phyloP scores from a whole-genome alignment of 2,329 filamentous ascomycete species.

The Aschersonia sp. region DNA sequence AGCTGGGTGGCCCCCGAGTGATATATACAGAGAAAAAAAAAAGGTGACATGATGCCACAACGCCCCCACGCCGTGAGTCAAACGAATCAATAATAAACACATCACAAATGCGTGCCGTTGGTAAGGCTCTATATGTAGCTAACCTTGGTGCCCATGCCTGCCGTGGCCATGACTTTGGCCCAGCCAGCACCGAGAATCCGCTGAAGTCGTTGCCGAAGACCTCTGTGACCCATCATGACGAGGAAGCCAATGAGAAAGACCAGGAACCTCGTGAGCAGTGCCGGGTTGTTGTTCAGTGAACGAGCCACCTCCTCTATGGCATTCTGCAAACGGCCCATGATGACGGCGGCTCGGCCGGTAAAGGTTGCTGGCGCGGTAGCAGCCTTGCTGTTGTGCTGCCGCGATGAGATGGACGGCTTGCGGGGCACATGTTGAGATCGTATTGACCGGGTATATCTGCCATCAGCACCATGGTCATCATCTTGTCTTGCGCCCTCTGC shows the following conservation, averaged over 20 bases:
- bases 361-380: conserved; percentile 20
- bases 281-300: conserved; percentile 40
- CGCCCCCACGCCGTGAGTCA: neutral
- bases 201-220: conserved; percentile 60
- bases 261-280: conserved; percentile 45
- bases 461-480: conserved; percentile 55
- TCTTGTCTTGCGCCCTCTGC: conserved; percentile 35
- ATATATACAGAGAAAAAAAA: too few relatives aligned
- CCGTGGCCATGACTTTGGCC: conserved; percentile 70
- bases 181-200: conserved; percentile 55
- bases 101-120: conserved; percentile 1
- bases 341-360: conserved; percentile 33
- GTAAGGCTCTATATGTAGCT: conserved; percentile 62
- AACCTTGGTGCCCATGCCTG: conserved; percentile 94
- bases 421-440: conserved; percentile 12
- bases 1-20: too few relatives aligned
- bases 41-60: neutral
- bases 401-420: conserved; percentile 10
- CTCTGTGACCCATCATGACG: conserved; percentile 58
- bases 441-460: conserved; percentile 17
- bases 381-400: conserved; percentile 12
- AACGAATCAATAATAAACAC: conserved; percentile 1
- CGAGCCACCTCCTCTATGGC: conserved; percentile 35
- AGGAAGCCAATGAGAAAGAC: conserved; percentile 70
- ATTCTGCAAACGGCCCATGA: conserved; percentile 36